phyloP scores from a whole-genome alignment of 352 stramenopile genomes.

The Pythium volutum region DNA sequence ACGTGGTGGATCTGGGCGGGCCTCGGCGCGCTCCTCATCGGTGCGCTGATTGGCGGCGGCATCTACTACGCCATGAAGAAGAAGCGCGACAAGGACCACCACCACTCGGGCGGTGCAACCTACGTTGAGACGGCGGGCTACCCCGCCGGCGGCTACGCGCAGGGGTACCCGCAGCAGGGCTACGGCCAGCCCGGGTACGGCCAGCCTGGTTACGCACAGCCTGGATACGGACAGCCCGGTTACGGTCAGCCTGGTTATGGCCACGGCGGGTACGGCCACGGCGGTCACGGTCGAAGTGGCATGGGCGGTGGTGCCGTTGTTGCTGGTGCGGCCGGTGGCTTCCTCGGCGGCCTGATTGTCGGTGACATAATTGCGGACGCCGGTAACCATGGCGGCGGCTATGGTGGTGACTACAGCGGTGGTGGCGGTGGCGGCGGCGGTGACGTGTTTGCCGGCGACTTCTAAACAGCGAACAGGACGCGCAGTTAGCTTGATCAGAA shows the following conservation, averaged over 20 bases:
- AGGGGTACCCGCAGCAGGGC: conserved; percentile 12
- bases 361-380: conserved; percentile 24
- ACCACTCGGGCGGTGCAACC: conserved; percentile 1
- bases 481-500: no score
- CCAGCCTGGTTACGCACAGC: conserved; percentile 17
- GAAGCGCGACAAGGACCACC: conserved; percentile 28
- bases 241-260: conserved; percentile 16
- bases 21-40: conserved; percentile 31
- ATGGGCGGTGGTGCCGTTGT: conserved; percentile 16
- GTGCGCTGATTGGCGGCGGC: conserved; percentile 29
- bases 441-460: conserved; percentile 24
- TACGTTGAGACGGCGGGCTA: conserved; percentile 38
- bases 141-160: conserved; percentile 27
- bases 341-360: conserved; percentile 22
- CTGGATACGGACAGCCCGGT: conserved; percentile 8
- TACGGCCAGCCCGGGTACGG: conserved; percentile 17
- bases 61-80: conserved; percentile 37
- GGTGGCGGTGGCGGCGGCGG: conserved; percentile 18
- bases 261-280: conserved; percentile 10
- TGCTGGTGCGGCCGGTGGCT: conserved; percentile 10
- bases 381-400: conserved; percentile 3
- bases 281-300: conserved; percentile 6
- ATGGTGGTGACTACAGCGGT: conserved; percentile 8
- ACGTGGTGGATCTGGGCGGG: conserved; percentile 34
- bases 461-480: conserved; percentile 15